phyloP scores from a whole-genome alignment of 345 rosid species.

The Murraya paniculata region DNA sequence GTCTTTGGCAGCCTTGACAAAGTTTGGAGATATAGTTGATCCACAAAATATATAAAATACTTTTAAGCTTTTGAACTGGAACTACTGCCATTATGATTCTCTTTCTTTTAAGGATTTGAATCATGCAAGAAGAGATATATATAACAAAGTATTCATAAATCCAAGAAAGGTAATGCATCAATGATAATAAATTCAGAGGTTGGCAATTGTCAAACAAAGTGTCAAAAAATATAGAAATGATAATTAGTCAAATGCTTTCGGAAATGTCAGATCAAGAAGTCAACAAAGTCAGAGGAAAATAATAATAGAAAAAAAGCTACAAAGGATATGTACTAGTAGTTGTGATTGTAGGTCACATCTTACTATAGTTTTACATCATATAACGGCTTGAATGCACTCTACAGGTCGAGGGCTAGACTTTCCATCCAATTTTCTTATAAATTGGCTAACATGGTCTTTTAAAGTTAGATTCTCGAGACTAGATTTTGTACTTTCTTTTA shows the following conservation, averaged over 20 bases:
- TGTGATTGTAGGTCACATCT: not conserved
- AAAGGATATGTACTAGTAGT: fast-evolving
- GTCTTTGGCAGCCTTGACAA: too few relatives aligned
- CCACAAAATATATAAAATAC: too few relatives aligned
- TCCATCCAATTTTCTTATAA: not conserved
- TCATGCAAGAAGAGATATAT: too few relatives aligned
- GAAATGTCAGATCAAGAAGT: not conserved
- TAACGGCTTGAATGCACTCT: not conserved
- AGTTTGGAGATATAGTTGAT: not conserved
- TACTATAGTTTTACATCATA: not conserved
- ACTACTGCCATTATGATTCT: too few relatives aligned
- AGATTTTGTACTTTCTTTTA: not conserved
- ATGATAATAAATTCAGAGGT: too few relatives aligned
- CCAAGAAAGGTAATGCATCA: too few relatives aligned
- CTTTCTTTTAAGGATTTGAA: too few relatives aligned
- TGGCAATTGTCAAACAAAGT: too few relatives aligned
- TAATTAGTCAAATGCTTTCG: not conserved
- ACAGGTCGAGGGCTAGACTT: not conserved
- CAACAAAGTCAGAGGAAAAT: not conserved
- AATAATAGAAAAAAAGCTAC: not conserved
- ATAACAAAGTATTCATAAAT: too few relatives aligned
- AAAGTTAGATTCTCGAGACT: not conserved
- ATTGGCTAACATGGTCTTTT: not conserved
- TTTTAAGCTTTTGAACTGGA: too few relatives aligned
- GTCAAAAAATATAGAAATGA: too few relatives aligned